These are phyloP conservation scores for Salvia sclarea DNA, from an alignment of 305 asterid genomes.

Conservation along the genomic window DNA sequence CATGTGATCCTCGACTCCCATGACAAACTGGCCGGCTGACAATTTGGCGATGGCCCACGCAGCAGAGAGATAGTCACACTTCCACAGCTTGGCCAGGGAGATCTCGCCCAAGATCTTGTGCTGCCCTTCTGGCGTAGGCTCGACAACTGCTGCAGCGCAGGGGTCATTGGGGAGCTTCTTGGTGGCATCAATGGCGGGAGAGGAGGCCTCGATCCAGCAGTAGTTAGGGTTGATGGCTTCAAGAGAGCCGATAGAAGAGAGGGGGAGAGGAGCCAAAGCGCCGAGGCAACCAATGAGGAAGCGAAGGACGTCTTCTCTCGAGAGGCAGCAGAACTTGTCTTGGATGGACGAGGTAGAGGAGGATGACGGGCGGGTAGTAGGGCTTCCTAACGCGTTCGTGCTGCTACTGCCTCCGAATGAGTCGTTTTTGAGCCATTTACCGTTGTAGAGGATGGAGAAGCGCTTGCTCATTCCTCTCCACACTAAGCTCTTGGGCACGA, in stretches of 20 bases:
- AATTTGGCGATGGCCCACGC: slow-evolving; percentile 92
- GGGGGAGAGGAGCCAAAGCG: slow-evolving; percentile 93
- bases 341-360: slow-evolving; percentile 57
- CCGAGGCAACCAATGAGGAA: slow-evolving; percentile 94
- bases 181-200: slow-evolving; percentile 67
- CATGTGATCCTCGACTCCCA: slow-evolving; percentile 84
- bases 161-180: slow-evolving; percentile 63
- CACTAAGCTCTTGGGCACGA: slow-evolving; percentile 79
- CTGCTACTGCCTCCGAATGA: slow-evolving; percentile 41
- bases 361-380: slow-evolving; percentile 47
- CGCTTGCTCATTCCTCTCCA: slow-evolving; percentile 98
- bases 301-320: slow-evolving; percentile 89
- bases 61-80: slow-evolving; percentile 76
- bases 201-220: slow-evolving; percentile 60
- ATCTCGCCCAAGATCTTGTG: slow-evolving; percentile 79
- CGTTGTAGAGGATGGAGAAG: slow-evolving; percentile 78
- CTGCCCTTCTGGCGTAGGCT: slow-evolving; percentile 54
- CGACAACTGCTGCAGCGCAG: slow-evolving; percentile 84
- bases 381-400: slow-evolving; percentile 33
- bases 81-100: slow-evolving; percentile 84
- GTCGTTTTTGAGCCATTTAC: slow-evolving; percentile 85
- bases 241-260: slow-evolving; percentile 73
- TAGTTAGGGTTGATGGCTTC: slow-evolving; percentile 71
- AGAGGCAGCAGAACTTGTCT: slow-evolving; percentile 81
- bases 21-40: slow-evolving; percentile 84